Evolutionary conservation across 2,329 filamentous ascomycete species (phyloP), one percentile per base, ranked within the genome.

Genomic region (Eutypella sp.): DNA sequence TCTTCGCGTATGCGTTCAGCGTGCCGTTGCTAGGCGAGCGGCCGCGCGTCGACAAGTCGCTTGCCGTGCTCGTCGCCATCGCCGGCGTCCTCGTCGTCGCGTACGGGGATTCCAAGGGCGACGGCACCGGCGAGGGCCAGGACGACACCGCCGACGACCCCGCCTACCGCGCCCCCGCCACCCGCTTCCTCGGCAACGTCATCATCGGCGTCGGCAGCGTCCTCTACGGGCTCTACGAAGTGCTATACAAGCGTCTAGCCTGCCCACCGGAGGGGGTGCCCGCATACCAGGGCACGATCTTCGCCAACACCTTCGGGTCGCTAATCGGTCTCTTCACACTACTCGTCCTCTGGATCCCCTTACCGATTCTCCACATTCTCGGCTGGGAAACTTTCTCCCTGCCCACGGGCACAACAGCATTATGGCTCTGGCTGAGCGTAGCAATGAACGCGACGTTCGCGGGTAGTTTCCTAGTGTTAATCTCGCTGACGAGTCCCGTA

Each of bases 1-100:
- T 99, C 69, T 99, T 99, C 66, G 93, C 93, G 41, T 99, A 99
- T 63, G 92, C 89, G 11, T 99, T 99, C 64, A 95, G 88, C 39
- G 90, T 99, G 38, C 90, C 91, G 1, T 69, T 99, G 16, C 75
- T 99, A 2, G 83, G 87, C 47, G 93, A 99, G 66, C 89, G 86
- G 54, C 70, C 96, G 11, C 83, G 89, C 19, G 69, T 85, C 31
- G 89, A 89, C 69, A 99, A 99, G 72, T 84, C 90, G 23, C 64
- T 95, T 42, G 88, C 92, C 4, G 93, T 99, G 1, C 75, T 81
- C 10, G 79, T 99, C 33, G 93, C 93, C 45, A 95, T 97, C 49
- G 69, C 82, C 0, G 93, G 93, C 41, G 93, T 99, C 16, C 75
- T 99, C 29, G 78, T 97, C n/a, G 91, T 99, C 19, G 93, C 92